These are phyloP conservation scores for Iris pallida DNA, from an alignment of 116 monocot species.

Conservation along the genomic window DNA sequence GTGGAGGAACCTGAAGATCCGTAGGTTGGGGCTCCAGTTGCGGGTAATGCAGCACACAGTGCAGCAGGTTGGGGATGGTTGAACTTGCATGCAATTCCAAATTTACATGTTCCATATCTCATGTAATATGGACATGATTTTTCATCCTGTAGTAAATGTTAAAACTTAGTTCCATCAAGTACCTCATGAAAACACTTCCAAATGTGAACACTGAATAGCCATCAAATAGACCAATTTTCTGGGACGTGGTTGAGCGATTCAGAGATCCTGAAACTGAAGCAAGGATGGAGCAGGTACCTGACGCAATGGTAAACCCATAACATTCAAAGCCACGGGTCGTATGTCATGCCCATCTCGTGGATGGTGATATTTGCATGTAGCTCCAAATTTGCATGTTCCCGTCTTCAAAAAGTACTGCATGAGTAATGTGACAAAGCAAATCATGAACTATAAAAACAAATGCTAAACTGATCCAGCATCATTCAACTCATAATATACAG, in stretches of 20 bases:
- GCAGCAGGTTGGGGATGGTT: constrained; percentile 68
- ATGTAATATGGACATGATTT: constrained; percentile 75
- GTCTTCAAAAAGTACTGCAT: constrained; percentile 78
- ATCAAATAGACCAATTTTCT: background rate
- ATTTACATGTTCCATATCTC: constrained; percentile 74
- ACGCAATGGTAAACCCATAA: constrained; percentile 63
- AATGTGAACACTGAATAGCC: background rate
- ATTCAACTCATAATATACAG: no score
- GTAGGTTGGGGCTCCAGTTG: constrained; percentile 33
- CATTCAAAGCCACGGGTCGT: constrained; percentile 32
- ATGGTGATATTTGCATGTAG: constrained; percentile 80
- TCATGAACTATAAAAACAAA: background rate
- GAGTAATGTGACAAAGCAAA: constrained; percentile 2
- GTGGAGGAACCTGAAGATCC: constrained; percentile 24
- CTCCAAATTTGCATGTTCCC: constrained; percentile 73
- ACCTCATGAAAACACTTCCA: background rate
- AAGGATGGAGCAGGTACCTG: constrained; percentile 30
- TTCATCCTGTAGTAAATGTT: constrained; percentile 43
- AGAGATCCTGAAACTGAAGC: background rate
- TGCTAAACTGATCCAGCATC: no score
- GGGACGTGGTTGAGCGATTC: background rate
- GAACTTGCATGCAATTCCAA: constrained; percentile 74
- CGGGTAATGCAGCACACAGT: constrained; percentile 23
- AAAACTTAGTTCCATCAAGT: background rate
- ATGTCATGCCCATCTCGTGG: constrained; percentile 42